Base-by-base conservation (phyloP, 108 stramenopile genomes). In the Cyclotella kingstonii region DNA sequence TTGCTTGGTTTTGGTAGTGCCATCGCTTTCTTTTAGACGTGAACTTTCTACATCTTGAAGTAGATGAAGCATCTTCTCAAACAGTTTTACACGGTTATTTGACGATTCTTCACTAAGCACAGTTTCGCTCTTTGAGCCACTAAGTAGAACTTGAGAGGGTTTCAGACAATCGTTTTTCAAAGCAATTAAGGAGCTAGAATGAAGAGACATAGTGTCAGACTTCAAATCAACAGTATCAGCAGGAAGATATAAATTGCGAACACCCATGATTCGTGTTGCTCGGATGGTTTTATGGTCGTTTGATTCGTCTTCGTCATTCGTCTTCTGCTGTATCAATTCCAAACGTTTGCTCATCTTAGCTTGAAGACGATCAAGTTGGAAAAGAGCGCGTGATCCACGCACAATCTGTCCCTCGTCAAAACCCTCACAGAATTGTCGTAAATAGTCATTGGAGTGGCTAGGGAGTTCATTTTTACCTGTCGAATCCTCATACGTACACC, bases 311-410 rank as follows among this genome's bases (percentile, higher is more conserved):
- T 56, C 54, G 38, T 66, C 41, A 25, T 47, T 19, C 30, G 22
- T 41, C 6, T 39, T 42, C 18, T 45, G 22, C 7, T 36, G 29
- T 15, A 36, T 44, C 45, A 66, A 27, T 39, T 66, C 54, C 0
- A 34, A 33, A 26, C 65, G 65, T 41, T 56, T 54, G 54, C 46
- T 55, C 5, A 50, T 50, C 5, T 54, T 44, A 12, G 65, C 65
- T 48, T 66, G 65, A 8, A 66, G 54, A 26, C 65, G 39, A 5
- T 46, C 54, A 17, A 66, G 42, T 10, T 53, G 52, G 29, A 56
- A 66, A 26, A 56, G 54, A 56, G 55, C 65, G 38, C 65, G 65
- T 15, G 46, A 54, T 17, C 43, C 53, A 46, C 64, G 64, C 39
- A 44, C 42, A 10, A 54, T 48, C 15, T 45, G 35, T 34, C 38